phyloP scores from a whole-genome alignment of 495 filamentous ascomycete genomes.

The Penicillium odoratum region DNA sequence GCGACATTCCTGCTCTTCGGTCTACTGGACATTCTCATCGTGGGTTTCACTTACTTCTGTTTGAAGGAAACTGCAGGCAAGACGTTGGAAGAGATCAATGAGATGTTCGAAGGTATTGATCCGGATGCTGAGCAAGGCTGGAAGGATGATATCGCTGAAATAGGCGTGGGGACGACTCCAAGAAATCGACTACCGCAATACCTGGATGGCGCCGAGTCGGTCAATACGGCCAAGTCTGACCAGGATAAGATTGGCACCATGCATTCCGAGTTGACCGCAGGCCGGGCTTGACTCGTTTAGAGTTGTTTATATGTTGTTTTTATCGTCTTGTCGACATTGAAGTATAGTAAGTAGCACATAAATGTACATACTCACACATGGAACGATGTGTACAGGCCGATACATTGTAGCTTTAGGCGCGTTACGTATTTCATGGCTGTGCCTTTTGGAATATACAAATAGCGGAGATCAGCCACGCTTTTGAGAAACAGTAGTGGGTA shows the following conservation, averaged over 20 bases:
- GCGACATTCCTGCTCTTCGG: slow-evolving; percentile 54
- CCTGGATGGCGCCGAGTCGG: slow-evolving; percentile 6
- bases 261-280: slow-evolving; percentile 22
- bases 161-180: not conserved
- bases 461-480: too few species aligned
- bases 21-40: slow-evolving; percentile 38
- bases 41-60: slow-evolving; percentile 44
- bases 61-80: slow-evolving; percentile 66
- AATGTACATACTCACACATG: too few species aligned
- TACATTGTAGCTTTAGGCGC: too few species aligned
- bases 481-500: not conserved
- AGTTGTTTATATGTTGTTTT: not conserved
- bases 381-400: too few species aligned
- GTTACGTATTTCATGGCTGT: too few species aligned
- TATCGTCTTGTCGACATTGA: too few species aligned
- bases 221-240: slow-evolving; percentile 9
- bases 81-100: slow-evolving; percentile 70
- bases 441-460: too few species aligned
- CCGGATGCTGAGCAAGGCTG: slow-evolving; percentile 20
- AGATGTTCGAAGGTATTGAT: slow-evolving; percentile 52
- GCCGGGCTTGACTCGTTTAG: slow-evolving; percentile 16
- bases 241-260: slow-evolving; percentile 9
- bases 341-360: too few species aligned
- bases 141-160: slow-evolving; percentile 14
- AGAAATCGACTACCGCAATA: not conserved